Evolutionary conservation across 2,329 filamentous ascomycete species (phyloP).

Genomic region (Curvularia sp.): DNA sequence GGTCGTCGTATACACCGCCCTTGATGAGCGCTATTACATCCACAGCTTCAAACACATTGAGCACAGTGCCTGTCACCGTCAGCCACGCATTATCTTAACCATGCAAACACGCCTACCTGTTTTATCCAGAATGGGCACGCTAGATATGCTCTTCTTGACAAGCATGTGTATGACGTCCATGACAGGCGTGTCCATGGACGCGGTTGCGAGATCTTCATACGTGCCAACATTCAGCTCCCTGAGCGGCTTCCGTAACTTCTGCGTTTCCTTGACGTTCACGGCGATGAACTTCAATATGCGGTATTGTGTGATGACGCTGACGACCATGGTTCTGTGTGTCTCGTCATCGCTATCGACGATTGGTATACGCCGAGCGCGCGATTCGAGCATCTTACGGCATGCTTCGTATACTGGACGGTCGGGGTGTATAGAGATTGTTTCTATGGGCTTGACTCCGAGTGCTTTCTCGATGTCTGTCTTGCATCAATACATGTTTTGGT

Average conservation of each 20-base stretch:
- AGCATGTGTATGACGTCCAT: slow-evolving; percentile 94
- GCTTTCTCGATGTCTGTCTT: slow-evolving; percentile 87
- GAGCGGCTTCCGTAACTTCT: slow-evolving; percentile 85
- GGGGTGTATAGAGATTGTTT: slow-evolving; percentile 95
- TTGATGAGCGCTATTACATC: slow-evolving; percentile 97
- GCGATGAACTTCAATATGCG: slow-evolving; percentile 98
- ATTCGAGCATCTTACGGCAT: slow-evolving; percentile 91
- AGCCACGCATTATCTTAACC: slow-evolving; percentile 1
- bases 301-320: slow-evolving; percentile 97
- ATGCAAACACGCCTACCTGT: slow-evolving; percentile 59
- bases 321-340: slow-evolving; percentile 88
- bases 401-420: slow-evolving; percentile 92
- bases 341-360: slow-evolving; percentile 94
- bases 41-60: slow-evolving; percentile 97
- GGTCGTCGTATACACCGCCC: slow-evolving; percentile 88
- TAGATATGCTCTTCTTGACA: slow-evolving; percentile 92
- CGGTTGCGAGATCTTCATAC: slow-evolving; percentile 80
- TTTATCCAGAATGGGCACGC: slow-evolving; percentile 87
- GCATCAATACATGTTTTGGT: slow-evolving; percentile 19
- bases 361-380: slow-evolving; percentile 89
- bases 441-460: slow-evolving; percentile 86
- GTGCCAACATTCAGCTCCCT: slow-evolving; percentile 85
- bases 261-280: slow-evolving; percentile 89
- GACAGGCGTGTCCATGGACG: slow-evolving; percentile 86
- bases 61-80: slow-evolving; percentile 64